These are phyloP conservation scores for Pichia sp. DNA, from an alignment of 1,139 yeast species.

Conservation along the genomic window DNA sequence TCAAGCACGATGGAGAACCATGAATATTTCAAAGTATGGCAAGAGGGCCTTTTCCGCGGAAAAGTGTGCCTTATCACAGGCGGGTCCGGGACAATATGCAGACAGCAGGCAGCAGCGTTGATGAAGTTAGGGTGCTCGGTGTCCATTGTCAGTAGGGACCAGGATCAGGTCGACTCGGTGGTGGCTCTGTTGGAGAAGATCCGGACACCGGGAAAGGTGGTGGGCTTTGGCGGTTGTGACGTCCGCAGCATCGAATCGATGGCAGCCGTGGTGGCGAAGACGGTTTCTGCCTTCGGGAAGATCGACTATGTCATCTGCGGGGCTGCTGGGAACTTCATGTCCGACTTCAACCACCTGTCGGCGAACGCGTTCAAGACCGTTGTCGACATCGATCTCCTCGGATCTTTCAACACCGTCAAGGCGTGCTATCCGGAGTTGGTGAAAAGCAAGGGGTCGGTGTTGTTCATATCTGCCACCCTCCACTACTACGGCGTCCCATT, in stretches of 20 bases:
- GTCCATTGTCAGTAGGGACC: slow-evolving; percentile 75
- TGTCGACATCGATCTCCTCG: slow-evolving; percentile 75
- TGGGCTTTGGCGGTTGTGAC: slow-evolving; percentile 68
- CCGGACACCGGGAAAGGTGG: slow-evolving; percentile 49
- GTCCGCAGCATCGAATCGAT: slow-evolving; percentile 65
- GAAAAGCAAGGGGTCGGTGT: slow-evolving; percentile 59
- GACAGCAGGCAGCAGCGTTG: slow-evolving; percentile 80
- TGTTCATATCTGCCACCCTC: slow-evolving; percentile 81
- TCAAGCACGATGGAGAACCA: slow-evolving; percentile 14
- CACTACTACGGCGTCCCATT: slow-evolving; percentile 85
- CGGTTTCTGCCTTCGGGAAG: slow-evolving; percentile 63
- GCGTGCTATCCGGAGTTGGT: slow-evolving; percentile 66
- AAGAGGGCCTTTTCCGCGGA: slow-evolving; percentile 64
- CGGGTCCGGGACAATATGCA: slow-evolving; percentile 90
- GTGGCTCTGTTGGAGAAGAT: slow-evolving; percentile 58
- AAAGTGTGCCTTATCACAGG: slow-evolving; percentile 91
- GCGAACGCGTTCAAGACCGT: slow-evolving; percentile 86
- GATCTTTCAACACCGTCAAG: slow-evolving; percentile 82
- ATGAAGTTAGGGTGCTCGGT: slow-evolving; percentile 81
- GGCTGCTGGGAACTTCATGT: slow-evolving; percentile 89
- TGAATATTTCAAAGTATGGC: slow-evolving; percentile 30
- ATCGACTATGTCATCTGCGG: slow-evolving; percentile 89
- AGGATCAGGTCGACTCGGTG: slow-evolving; percentile 55
- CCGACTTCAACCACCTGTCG: slow-evolving; percentile 73
- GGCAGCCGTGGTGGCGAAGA: slow-evolving; percentile 54